Evolutionary conservation across 352 stramenopile genomes (phyloP).

Genomic region (Globisporangium cederbergense): DNA sequence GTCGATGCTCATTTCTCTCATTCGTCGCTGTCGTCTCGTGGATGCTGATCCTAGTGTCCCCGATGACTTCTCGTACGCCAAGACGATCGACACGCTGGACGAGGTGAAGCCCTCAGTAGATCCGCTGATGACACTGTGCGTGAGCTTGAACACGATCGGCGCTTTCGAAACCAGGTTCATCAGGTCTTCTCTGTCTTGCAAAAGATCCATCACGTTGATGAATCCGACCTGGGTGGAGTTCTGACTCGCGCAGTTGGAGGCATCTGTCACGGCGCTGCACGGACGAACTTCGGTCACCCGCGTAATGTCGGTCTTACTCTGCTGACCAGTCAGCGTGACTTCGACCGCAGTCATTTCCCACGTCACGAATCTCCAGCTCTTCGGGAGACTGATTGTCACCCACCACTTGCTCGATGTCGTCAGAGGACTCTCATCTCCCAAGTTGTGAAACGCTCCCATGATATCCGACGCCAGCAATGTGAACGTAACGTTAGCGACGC

Average conservation of each 20-base stretch:
- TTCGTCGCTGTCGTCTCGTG: constrained; percentile 33
- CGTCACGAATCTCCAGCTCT: constrained; percentile 63
- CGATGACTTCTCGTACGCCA: constrained; percentile 52
- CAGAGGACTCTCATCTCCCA: constrained; percentile 52
- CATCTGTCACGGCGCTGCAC: constrained; percentile 46
- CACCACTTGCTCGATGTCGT: constrained; percentile 54
- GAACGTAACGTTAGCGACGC: constrained; percentile 60
- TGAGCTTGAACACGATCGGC: constrained; percentile 54
- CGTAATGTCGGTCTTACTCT: constrained; percentile 18
- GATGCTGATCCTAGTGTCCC: constrained; percentile 31
- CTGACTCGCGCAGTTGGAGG: constrained; percentile 38
- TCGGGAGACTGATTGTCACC: constrained; percentile 62
- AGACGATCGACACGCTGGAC: constrained; percentile 38
- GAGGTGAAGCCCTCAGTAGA: constrained; percentile 17
- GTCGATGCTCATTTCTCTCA: constrained; percentile 42
- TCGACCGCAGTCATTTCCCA: constrained; percentile 55
- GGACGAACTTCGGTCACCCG: constrained; percentile 33
- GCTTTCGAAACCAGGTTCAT: constrained; percentile 42
- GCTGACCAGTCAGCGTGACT: constrained; percentile 34
- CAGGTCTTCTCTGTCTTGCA: constrained; percentile 46
- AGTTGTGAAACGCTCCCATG: constrained; percentile 64
- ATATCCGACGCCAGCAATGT: constrained; percentile 73
- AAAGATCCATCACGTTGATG: constrained; percentile 57
- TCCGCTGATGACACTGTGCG: constrained; percentile 63
- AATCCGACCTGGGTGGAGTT: constrained; percentile 51